phyloP scores from a whole-genome alignment of 108 stramenopile genomes.

The Epipyxis sp. region DNA sequence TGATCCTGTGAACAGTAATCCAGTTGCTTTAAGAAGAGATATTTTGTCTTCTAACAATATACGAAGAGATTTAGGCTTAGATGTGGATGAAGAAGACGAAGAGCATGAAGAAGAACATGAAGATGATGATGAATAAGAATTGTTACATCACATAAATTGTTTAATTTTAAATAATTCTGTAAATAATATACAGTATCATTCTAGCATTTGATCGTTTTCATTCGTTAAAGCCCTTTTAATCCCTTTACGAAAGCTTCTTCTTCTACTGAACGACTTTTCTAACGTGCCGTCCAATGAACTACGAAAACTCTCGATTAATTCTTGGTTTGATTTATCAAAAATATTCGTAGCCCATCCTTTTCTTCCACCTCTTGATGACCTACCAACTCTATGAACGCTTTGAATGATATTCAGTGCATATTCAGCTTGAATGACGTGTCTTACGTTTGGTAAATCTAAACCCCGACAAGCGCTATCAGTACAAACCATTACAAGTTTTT shows the following conservation, averaged over 20 bases:
- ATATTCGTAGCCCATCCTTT: background rate
- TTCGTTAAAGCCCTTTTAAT: background rate
- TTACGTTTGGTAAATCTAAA: conserved; percentile 47
- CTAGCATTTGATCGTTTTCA: background rate
- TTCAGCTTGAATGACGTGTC: conserved; percentile 47
- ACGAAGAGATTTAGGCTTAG: too few species aligned
- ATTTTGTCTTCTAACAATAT: too few species aligned
- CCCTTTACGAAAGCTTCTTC: conserved; percentile 16
- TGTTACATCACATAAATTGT: too few species aligned
- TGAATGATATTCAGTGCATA: conserved; percentile 52
- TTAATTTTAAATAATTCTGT: background rate
- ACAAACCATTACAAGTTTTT: conserved; percentile 45
- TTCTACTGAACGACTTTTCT: background rate
- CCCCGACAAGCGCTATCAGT: conserved; percentile 49
- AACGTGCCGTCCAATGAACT: background rate
- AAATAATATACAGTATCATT: background rate
- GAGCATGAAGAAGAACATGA: too few species aligned
- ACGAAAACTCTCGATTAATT: background rate
- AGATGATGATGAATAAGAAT: too few species aligned
- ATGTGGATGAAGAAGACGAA: too few species aligned
- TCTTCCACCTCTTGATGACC: conserved; percentile 29
- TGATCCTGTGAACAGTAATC: background rate
- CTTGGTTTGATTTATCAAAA: background rate
- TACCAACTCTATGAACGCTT: conserved; percentile 18
- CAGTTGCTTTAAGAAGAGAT: background rate